Percentiles rank a stretch among this genome's conserved stretches.
Conservation (phyloP, 306 rosid species). For the Dryas alaskensis region DNA sequence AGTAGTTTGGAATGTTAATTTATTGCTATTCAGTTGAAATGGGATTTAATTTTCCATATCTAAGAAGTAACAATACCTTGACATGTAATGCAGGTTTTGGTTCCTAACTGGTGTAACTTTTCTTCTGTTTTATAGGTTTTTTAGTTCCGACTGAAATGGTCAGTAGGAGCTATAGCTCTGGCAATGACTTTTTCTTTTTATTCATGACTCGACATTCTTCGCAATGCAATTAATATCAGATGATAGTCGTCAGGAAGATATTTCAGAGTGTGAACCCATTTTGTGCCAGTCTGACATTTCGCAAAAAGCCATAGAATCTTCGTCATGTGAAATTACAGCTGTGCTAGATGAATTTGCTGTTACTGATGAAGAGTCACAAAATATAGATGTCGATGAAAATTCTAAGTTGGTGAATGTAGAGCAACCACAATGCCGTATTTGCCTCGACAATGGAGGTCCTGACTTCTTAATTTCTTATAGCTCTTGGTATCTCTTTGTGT, state of each 20-base stretch:
- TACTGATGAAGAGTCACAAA: conserved; percentile 41
- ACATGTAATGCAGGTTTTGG: background rate
- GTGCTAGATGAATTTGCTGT: conserved; percentile 32
- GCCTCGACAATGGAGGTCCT: conserved; percentile 88
- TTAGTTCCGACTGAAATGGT: conserved; percentile 56
- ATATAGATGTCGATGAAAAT: conserved; percentile 48
- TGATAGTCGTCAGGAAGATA: conserved; percentile 53
- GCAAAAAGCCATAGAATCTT: conserved; percentile 45
- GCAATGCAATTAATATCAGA: conserved; percentile 79
- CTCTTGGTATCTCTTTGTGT: conserved; percentile 14
- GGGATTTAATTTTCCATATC: background rate
- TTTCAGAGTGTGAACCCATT: conserved; percentile 73
- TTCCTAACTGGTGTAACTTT: conserved; percentile 20
- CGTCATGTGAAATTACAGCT: conserved; percentile 73
- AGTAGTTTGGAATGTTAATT: background rate
- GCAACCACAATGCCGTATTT: conserved; percentile 89
- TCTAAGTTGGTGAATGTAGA: conserved; percentile 62
- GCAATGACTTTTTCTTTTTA: conserved; percentile 44
- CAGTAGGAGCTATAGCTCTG: conserved; percentile 40
- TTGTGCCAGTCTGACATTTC: conserved; percentile 49
- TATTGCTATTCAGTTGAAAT: conserved; percentile 3
- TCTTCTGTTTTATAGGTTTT: conserved; percentile 44
- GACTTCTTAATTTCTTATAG: conserved; percentile 13
- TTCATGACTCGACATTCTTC: conserved; percentile 47
- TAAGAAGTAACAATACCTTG: background rate